phyloP scores from a whole-genome alignment of 129 eudicot genomes.

The Pseudognaphalium luteoalbum region DNA sequence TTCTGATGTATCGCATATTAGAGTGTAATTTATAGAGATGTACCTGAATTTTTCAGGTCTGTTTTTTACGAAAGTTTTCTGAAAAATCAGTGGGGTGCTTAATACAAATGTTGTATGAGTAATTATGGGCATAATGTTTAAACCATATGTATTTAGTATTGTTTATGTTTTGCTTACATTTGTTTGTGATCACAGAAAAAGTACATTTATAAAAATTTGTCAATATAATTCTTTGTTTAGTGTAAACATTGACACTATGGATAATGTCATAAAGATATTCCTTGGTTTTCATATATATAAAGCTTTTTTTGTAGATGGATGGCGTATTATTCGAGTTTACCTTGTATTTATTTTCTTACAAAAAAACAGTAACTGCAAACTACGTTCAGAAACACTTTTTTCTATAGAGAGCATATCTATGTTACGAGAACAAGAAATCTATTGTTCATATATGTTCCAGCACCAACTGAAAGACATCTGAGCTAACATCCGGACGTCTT shows the following conservation, averaged over 20 bases:
- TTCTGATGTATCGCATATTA: constrained; percentile 1
- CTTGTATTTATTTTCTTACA: no score
- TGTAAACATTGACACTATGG: no score
- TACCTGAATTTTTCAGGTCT: background rate
- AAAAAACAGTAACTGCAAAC: no score
- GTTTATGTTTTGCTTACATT: background rate
- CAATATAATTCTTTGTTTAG: no score
- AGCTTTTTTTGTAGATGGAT: no score
- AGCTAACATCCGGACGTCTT: constrained; percentile 9
- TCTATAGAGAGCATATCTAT: background rate
- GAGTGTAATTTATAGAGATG: constrained; percentile 13
- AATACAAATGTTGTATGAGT: background rate
- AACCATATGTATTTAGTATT: background rate
- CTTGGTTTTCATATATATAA: no score
- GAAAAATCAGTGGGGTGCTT: background rate
- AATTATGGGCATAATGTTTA: background rate
- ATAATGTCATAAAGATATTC: no score
- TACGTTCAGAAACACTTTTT: no score
- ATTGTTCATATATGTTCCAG: constrained; percentile 3
- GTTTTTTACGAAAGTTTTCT: background rate
- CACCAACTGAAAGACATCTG: constrained; percentile 11
- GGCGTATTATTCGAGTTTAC: no score
- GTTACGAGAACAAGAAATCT: background rate
- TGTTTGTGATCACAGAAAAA: no score
- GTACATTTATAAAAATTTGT: no score